These are phyloP conservation scores for Tricholoma bakamatsutake DNA, from an alignment of 768 basidiomycete genomes.

Conservation along the genomic window DNA sequence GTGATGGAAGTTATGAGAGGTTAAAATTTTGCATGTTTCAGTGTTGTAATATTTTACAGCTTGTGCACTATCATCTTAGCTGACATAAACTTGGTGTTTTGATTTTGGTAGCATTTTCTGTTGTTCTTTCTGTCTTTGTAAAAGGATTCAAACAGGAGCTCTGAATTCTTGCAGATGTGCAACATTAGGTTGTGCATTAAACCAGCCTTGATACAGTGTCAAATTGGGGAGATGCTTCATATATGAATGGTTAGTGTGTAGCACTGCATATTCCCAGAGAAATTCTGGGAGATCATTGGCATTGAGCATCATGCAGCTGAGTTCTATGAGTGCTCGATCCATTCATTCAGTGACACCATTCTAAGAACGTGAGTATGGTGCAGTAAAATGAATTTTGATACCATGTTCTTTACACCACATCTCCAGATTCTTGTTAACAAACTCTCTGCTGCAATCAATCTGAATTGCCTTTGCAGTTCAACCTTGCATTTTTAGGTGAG, in stretches of 20 bases:
- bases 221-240: neutral
- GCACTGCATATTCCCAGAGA: slow-evolving; percentile 21
- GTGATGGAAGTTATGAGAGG: neutral
- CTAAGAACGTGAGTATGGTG: slow-evolving; percentile 12
- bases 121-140: neutral
- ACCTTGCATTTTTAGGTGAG: neutral
- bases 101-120: neutral
- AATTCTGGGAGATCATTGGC: slow-evolving; percentile 14
- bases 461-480: neutral
- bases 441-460: slow-evolving; percentile 1
- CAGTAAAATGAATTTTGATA: slow-evolving; percentile 22
- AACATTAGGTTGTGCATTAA: neutral
- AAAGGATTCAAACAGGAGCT: neutral
- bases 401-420: slow-evolving; percentile 16
- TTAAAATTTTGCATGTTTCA: neutral
- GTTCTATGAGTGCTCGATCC: slow-evolving; percentile 18
- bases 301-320: slow-evolving; percentile 16
- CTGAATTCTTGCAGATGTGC: neutral
- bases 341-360: slow-evolving; percentile 12
- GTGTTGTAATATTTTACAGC: neutral
- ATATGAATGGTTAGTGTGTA: slow-evolving; percentile 15
- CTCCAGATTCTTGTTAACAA: neutral
- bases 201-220: neutral
- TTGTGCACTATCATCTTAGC: neutral
- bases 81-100: neutral